Evolutionary conservation across 441 rosid genomes (phyloP).

Genomic region (Croton laevigatus): DNA sequence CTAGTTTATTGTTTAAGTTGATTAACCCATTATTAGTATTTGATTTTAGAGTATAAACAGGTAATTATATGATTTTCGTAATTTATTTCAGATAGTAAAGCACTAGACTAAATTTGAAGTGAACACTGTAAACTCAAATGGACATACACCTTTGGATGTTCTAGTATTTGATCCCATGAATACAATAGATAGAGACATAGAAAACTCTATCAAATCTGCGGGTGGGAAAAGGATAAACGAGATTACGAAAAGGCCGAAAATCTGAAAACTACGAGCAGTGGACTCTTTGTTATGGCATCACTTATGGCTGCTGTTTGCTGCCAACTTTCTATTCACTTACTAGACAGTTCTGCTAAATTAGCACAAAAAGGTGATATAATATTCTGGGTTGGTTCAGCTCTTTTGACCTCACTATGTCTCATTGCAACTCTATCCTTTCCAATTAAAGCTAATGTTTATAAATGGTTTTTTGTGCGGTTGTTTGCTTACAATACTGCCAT

Average conservation of each 20-base stretch:
- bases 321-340: not conserved
- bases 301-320: not conserved
- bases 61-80: too few relatives aligned
- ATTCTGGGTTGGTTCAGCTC: not conserved
- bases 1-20: too few relatives aligned
- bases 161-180: not conserved
- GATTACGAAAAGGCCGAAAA: not conserved
- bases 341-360: not conserved
- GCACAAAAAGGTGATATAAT: too few relatives aligned
- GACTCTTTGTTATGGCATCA: slow-evolving; percentile 1
- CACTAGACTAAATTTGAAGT: not conserved
- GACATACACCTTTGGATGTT: slow-evolving; percentile 8
- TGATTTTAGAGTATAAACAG: too few relatives aligned
- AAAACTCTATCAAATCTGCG: not conserved
- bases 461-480: too few relatives aligned
- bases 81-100: too few relatives aligned
- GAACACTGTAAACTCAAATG: not conserved
- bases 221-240: not conserved
- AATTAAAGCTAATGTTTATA: not conserved
- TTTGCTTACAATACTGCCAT: too few relatives aligned
- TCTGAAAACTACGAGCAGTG: not conserved
- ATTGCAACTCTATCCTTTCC: not conserved
- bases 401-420: not conserved
- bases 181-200: not conserved
- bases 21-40: too few relatives aligned